These are phyloP conservation scores for Colletotrichum musicola DNA, from an alignment of 2,329 filamentous ascomycete species.

Conservation along the genomic window DNA sequence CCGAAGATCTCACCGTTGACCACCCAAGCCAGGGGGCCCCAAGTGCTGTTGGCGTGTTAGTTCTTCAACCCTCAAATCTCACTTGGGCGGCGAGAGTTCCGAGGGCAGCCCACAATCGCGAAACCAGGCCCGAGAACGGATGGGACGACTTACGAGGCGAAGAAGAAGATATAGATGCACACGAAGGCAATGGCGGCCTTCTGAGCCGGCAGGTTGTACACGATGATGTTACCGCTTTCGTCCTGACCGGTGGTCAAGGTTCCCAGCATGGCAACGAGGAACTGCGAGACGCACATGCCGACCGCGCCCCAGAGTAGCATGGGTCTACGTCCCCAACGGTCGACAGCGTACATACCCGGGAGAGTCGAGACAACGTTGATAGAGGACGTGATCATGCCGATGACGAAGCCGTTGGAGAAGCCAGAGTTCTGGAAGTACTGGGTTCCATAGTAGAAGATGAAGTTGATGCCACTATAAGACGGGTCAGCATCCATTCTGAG, in stretches of 20 bases:
- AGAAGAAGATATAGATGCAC: constrained; percentile 82
- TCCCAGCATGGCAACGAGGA: constrained; percentile 71
- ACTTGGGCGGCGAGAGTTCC: not conserved
- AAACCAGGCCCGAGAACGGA: not conserved
- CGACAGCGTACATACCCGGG: constrained; percentile 72
- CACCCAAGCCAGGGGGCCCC: constrained; percentile 58
- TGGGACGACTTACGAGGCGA: constrained; percentile 62
- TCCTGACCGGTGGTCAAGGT: constrained; percentile 67
- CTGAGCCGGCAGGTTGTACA: constrained; percentile 64
- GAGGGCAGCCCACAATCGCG: not conserved
- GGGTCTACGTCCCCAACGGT: constrained; percentile 73
- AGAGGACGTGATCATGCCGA: constrained; percentile 72
- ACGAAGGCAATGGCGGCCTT: constrained; percentile 71
- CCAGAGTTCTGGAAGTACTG: constrained; percentile 70
- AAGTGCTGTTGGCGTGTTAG: constrained; percentile 4
- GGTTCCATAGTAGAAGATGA: constrained; percentile 74
- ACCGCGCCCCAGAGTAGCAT: constrained; percentile 74
- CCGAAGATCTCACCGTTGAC: constrained; percentile 74
- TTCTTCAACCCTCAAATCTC: not conserved
- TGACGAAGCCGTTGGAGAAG: constrained; percentile 66
- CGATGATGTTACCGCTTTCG: constrained; percentile 59
- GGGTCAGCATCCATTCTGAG: too few relatives aligned
- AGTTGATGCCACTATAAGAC: constrained; percentile 56
- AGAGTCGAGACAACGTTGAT: constrained; percentile 75
- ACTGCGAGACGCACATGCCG: constrained; percentile 73